Base-by-base conservation (phyloP, 129 eudicot species). In the Logfia minima region DNA sequence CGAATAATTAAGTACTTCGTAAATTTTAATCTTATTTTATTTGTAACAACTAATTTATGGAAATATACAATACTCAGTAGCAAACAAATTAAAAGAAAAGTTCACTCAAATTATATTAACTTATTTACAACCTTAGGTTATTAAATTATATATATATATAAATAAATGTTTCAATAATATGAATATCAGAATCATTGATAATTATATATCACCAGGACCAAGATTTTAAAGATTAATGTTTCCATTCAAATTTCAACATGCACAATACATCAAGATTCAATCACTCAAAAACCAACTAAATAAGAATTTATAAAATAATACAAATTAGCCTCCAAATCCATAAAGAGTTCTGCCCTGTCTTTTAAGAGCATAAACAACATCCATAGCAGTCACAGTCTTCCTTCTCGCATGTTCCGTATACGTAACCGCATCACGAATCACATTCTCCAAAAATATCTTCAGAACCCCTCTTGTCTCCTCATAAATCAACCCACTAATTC, bases 361-460 rank as follows among this genome's bases (percentile, higher is more conserved):
- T 71, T 81, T 81, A 4, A 75, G 70, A 75, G 80, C 84, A 75
- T 81, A 81, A 0, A 81, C 84, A 23, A 81, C 84, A 75, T 81
- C 84, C 84, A 75, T 81, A 26, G 84, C 76, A 1, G 84, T 75
- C 2, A 75, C 76, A 55, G 84, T 80, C 51, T 80, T 74, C 70
- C 80, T 26, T 19, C 83, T 34, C 13, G 83, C 83, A 41, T 79
- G 83, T 19, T 79, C 78, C 0, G 83, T 79, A 63, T 79, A 79
- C 3, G 83, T 79, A 21, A 79, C 83, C 2, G 79, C 83, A 23
- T 80, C 83, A 16, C 83, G 67, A 52, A 72, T 80, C 22, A 79
- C 83, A 32, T 80, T 80, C 67, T 80, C 79, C 67, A 80, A 72
- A 4, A 80, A 80, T 58, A 80, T 80, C 83, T 80, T 80, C 23